Conservation (phyloP, 139 green algal species). For the Chlamydomonas incerta region DNA sequence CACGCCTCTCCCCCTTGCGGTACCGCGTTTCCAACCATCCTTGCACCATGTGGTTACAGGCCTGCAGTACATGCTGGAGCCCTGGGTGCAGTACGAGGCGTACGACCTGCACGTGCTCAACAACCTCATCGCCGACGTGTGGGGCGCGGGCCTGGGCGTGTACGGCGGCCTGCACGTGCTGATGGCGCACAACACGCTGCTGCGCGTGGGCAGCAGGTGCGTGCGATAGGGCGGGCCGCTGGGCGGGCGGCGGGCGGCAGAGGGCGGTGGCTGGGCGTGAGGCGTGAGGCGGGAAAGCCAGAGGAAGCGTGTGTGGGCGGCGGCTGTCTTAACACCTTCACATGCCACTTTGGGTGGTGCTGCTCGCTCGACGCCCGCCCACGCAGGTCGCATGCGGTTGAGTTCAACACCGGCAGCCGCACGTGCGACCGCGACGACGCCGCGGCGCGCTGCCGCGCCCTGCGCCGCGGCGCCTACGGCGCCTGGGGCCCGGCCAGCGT, state of each 20-base stretch:
- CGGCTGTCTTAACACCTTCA: too few relatives aligned
- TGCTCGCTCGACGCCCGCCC: too few relatives aligned
- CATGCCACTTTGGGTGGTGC: too few relatives aligned
- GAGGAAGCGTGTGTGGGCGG: too few relatives aligned
- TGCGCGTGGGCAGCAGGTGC: neutral
- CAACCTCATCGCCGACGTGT: conserved; percentile 40
- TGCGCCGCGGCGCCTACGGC: neutral
- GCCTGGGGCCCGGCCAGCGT: conserved; percentile 13
- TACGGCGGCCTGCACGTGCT: conserved; percentile 32
- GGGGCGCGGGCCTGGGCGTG: conserved; percentile 44
- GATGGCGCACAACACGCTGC: conserved; percentile 42
- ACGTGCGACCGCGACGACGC: neutral
- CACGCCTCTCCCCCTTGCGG: too few relatives aligned
- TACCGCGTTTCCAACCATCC: too few relatives aligned
- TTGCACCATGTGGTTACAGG: neutral
- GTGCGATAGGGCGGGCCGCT: neutral
- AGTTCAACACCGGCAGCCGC: neutral
- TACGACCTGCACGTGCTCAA: conserved; percentile 44
- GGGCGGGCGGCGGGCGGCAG: too few relatives aligned
- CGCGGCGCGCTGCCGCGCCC: neutral
- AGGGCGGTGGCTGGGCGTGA: too few relatives aligned
- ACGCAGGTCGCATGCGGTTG: neutral
- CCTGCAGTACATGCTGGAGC: conserved; percentile 41
- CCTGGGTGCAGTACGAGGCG: conserved; percentile 47
- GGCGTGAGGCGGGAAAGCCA: too few relatives aligned